Conservation (phyloP, 805 yeast genomes). For the Dipodascus albidus region DNA sequence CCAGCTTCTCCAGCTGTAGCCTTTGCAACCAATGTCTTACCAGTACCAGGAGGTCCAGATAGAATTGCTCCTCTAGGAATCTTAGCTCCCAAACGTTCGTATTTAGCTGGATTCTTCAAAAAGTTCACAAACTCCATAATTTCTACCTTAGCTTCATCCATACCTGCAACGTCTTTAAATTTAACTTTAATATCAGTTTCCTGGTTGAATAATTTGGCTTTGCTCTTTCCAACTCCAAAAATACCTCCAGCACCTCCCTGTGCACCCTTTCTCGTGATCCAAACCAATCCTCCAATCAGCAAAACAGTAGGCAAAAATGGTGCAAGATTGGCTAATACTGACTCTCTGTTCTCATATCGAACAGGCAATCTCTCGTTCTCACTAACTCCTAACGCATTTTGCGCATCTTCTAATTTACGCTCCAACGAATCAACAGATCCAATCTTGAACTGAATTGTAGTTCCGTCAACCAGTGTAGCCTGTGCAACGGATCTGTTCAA, state of each 20-base stretch:
- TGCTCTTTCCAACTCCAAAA: conserved; percentile 76
- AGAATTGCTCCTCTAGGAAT: conserved; percentile 97
- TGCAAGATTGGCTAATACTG: conserved; percentile 46
- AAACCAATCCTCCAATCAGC: conserved; percentile 80
- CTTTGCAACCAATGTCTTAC: conserved; percentile 91
- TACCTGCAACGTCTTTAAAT: conserved; percentile 94
- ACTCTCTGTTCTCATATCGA: conserved; percentile 61
- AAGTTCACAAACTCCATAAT: conserved; percentile 96
- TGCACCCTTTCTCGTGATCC: conserved; percentile 56
- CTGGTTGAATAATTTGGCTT: conserved; percentile 82
- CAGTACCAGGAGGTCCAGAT: conserved; percentile 99
- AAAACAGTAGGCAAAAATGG: conserved; percentile 83
- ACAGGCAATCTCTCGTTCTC: conserved; percentile 68
- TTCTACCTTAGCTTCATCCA: conserved; percentile 93
- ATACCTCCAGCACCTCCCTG: conserved; percentile 57
- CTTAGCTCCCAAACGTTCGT: conserved; percentile 89
- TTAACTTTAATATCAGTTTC: conserved; percentile 83
- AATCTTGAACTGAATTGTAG: conserved; percentile 45
- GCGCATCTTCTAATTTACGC: conserved; percentile 62
- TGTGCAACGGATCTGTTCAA: conserved; percentile 68
- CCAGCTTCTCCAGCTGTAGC: conserved; percentile 99
- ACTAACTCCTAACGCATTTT: conserved; percentile 53
- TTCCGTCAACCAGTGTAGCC: conserved; percentile 23
- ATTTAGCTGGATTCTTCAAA: conserved; percentile 79
- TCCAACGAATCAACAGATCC: conserved; percentile 90